These are phyloP conservation scores for Seiridium unicorne DNA, from an alignment of 2,329 filamentous ascomycete genomes.

Conservation along the genomic window DNA sequence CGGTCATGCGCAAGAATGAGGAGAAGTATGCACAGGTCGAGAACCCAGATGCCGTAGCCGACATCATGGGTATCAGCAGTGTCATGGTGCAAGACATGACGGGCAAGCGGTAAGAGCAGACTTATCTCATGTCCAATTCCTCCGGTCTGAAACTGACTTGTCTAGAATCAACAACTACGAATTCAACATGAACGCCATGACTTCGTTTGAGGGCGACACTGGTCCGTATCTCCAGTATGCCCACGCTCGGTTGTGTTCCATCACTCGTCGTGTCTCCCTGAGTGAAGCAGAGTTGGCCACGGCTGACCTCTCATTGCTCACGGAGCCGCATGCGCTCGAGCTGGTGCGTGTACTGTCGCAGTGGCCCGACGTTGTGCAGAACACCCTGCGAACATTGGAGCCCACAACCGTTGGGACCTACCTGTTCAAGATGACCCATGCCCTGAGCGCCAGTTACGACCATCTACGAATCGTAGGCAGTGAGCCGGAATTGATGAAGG, in stretches of 20 bases:
- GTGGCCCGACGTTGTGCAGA: conserved; percentile 82
- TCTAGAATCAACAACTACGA: conserved; percentile 48
- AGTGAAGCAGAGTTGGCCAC: conserved; percentile 37
- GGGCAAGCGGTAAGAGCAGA: conserved; percentile 71
- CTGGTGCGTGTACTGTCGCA: conserved; percentile 73
- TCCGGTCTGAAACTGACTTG: neutral
- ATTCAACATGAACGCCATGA: conserved; percentile 73
- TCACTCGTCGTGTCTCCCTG: conserved; percentile 28
- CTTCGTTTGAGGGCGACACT: conserved; percentile 70
- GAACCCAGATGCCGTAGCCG: conserved; percentile 77
- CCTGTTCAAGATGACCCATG: conserved; percentile 73
- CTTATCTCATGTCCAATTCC: neutral
- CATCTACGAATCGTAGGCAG: conserved; percentile 79
- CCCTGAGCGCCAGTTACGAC: conserved; percentile 77
- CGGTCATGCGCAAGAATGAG: conserved; percentile 89
- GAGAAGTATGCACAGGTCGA: conserved; percentile 88
- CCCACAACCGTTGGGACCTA: conserved; percentile 62
- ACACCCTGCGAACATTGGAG: conserved; percentile 82
- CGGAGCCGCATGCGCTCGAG: conserved; percentile 56
- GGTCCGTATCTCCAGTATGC: conserved; percentile 73
- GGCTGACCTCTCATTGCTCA: conserved; percentile 59
- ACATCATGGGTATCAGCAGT: conserved; percentile 86
- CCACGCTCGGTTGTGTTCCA: conserved; percentile 58
- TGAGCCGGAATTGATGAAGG: conserved; percentile 68
- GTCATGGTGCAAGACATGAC: conserved; percentile 99